Base-by-base conservation (phyloP, 2,329 filamentous ascomycete species). In the Fusarium sp. region DNA sequence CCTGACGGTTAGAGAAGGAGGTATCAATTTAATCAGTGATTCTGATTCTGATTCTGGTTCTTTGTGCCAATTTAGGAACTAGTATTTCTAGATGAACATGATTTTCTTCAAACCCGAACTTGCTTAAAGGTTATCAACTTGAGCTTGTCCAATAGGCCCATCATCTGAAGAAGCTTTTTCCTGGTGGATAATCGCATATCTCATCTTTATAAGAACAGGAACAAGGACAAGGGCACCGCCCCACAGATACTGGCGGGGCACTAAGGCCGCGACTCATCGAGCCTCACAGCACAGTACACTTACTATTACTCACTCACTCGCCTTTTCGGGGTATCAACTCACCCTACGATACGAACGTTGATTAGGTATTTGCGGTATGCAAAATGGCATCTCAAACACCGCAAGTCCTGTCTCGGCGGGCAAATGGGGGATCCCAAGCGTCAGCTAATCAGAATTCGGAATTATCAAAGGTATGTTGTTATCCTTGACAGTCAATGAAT, bases 331-430 rank as follows among this genome's bases (percentile, higher is more conserved):
- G 54, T 56, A 72, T 66, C 66, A 59, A 57, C 30, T 24, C 34
- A 42, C 71, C 57, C 63, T 67, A 54, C 71, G 55, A 60, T 64
- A 68, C 63, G 61, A 58, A 63, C 66, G 55, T 45, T 60, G 25
- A 55, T 16, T 6, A 44, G 32, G 29, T 59, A 38, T 59, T 51
- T 72, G 51, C 73, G 77, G 75, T 68, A 79, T 79, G 79, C 78
- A 73, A 76, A 72, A 81, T 81, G 80, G 79, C 80, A 69, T 70
- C 76, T 58, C 73, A 76, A 66, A 66, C 77, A 65, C 78, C 80
- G 40, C 77, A 81, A 74, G 74, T 80, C 71, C 73, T 80, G 70
- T 73, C 79, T 68, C 78, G 79, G 66, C 78, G 76, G 77, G 68
- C 78, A 63, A 80, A 81, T 63, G 80, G 79, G 63, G 63, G 72